Evolutionary conservation across 2,329 filamentous ascomycete genomes (phyloP).

Genomic region (Diaporthe sp.): DNA sequence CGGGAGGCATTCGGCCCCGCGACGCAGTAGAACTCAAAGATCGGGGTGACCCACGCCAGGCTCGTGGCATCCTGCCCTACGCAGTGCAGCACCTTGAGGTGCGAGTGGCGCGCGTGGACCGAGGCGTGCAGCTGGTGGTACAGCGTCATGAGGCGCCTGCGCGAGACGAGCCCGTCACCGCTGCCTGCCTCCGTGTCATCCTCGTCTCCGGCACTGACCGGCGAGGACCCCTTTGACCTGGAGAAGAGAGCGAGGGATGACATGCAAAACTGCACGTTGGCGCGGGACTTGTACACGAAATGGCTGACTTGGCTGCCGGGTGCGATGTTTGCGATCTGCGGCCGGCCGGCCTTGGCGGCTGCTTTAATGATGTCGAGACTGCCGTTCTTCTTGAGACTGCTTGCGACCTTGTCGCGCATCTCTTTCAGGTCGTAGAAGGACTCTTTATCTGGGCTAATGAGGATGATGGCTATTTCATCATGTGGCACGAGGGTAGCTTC

Average conservation of each 20-base stretch:
- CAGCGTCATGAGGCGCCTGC: slow-evolving; percentile 80
- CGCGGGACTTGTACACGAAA: slow-evolving; percentile 94
- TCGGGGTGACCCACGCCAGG: slow-evolving; percentile 89
- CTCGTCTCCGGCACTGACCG: slow-evolving; percentile 31
- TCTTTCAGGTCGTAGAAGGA: slow-evolving; percentile 90
- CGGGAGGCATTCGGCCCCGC: slow-evolving; percentile 78
- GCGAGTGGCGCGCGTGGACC: slow-evolving; percentile 85
- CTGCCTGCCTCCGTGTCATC: neutral
- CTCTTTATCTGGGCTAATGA: slow-evolving; percentile 94
- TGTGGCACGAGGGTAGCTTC: slow-evolving; percentile 71
- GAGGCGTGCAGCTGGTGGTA: slow-evolving; percentile 88
- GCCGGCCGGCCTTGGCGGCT: slow-evolving; percentile 78
- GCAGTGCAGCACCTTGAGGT: slow-evolving; percentile 87
- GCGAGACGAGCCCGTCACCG: slow-evolving; percentile 60
- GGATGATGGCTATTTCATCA: slow-evolving; percentile 87
- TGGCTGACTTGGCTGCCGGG: slow-evolving; percentile 85
- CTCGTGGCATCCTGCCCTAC: slow-evolving; percentile 80
- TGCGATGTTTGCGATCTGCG: slow-evolving; percentile 78
- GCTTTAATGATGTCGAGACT: slow-evolving; percentile 79
- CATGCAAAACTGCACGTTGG: slow-evolving; percentile 97
- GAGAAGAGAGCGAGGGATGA: slow-evolving; percentile 81
- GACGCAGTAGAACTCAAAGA: slow-evolving; percentile 96
- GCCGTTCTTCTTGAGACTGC: slow-evolving; percentile 80
- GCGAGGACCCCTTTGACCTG: slow-evolving; percentile 31
- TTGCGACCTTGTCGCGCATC: slow-evolving; percentile 70